Base-by-base conservation (phyloP, 73 alveolate genomes). In the Loxodes magnus region DNA sequence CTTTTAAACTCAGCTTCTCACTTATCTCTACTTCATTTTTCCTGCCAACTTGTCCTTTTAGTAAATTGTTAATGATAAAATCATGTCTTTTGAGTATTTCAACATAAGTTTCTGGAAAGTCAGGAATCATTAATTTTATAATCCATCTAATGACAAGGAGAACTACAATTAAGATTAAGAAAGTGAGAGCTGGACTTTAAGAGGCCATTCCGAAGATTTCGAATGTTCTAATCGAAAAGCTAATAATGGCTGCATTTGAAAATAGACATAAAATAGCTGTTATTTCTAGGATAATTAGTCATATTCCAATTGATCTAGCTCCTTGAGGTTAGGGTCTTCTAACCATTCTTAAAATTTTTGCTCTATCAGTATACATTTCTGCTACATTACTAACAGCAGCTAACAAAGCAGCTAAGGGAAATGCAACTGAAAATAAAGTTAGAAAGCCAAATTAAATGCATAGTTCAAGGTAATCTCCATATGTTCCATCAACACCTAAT, bases 241-340 rank as follows among this genome's bases (percentile, higher is more conserved):
- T 25, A 1, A 46, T 10, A 46, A 46, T 16, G 14, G 59, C 83
- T 60, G 79, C 56, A 62, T 69, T 69, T 6, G 78, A 25, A 34
- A 69, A 35, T 23, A 69, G 52, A 9, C 71, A 54, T 6, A 64
- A 22, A 23, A 69, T 59, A 4, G 71, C 33, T 16, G 49, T 50
- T 0, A 69, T 43, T 14, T 55, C 69, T 23, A 69, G 16, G 36
- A 69, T 64, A 6, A 64, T 19, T 12, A 43, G 27, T 71, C 83
- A 69, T 16, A 38, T 69, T 15, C 77, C 72, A 5, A 69, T 69
- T 38, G 43, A 25, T 49, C 65, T 38, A 12, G 83, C 83, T 21
- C 83, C 83, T 15, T 36, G 27, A 6, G 83, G 83, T 12, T 25
- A 37, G 10, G 78, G 77, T 49, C 83, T 69, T 39, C 77, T 69